Evolutionary conservation across 2,329 filamentous ascomycete genomes (phyloP).

Genomic region (Arthrobotrys pseudoclavata): DNA sequence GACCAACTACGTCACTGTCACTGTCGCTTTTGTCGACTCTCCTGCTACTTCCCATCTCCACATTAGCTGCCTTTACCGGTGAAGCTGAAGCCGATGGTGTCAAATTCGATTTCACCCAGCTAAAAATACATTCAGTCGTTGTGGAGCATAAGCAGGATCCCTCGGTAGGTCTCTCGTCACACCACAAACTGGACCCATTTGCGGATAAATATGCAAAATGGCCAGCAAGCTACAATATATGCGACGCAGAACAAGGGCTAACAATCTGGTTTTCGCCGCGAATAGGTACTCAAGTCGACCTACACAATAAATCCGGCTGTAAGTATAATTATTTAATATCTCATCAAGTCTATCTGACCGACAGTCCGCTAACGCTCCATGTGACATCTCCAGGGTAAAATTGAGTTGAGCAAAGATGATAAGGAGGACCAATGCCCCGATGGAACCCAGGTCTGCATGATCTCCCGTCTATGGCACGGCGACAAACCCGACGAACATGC

Average conservation of each 20-base stretch:
- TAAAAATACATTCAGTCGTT: slow-evolving; percentile 55
- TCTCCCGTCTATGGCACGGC: slow-evolving; percentile 70
- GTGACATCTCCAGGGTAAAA: slow-evolving; percentile 65
- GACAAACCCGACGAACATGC: slow-evolving; percentile 33
- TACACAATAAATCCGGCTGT: slow-evolving; percentile 62
- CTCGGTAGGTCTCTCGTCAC: slow-evolving; percentile 35
- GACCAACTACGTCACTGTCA: slow-evolving; percentile 51
- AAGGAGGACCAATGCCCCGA: slow-evolving; percentile 76
- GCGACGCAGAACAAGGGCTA: slow-evolving; percentile 20
- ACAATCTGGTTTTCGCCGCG: slow-evolving; percentile 12
- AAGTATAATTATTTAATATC: slow-evolving; percentile 11
- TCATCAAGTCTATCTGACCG: neutral
- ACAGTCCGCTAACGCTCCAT: neutral
- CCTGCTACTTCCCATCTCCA: slow-evolving; percentile 60
- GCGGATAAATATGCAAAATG: slow-evolving; percentile 31
- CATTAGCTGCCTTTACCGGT: slow-evolving; percentile 60
- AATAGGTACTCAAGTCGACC: slow-evolving; percentile 60
- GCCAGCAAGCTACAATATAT: slow-evolving; percentile 2
- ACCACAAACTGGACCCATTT: neutral
- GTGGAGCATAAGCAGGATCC: slow-evolving; percentile 21
- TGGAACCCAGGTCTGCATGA: slow-evolving; percentile 82
- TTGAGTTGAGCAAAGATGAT: slow-evolving; percentile 74
- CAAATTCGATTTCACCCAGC: slow-evolving; percentile 61
- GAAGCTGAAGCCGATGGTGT: slow-evolving; percentile 54
- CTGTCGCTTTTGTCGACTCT: slow-evolving; percentile 58